A percentile compares a stretch with the other conserved stretches of the same genome.
phyloP scores from a whole-genome alignment of 306 rosid genomes.

The Acacia acuminata region DNA sequence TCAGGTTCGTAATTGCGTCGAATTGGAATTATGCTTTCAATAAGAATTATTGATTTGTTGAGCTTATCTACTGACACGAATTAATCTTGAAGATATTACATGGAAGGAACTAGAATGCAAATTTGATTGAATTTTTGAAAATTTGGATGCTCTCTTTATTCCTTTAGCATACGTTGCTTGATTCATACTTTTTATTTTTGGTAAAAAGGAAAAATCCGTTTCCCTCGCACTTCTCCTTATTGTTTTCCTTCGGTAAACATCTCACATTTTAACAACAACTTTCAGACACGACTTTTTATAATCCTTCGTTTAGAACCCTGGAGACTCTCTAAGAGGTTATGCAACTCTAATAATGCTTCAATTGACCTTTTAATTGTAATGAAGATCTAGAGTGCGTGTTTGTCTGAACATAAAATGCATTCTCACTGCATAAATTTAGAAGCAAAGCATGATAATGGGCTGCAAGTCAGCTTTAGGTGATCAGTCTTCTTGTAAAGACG shows the following conservation, averaged over 20 bases:
- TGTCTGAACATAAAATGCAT: conserved; percentile 3
- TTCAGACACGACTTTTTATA: neutral
- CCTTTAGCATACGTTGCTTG: neutral
- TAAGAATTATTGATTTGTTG: conserved; percentile 22
- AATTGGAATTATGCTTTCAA: conserved; percentile 18
- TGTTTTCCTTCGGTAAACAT: neutral
- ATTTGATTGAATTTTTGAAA: neutral
- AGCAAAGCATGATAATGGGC: neutral
- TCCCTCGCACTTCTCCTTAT: neutral
- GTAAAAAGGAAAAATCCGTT: neutral
- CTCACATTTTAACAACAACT: conserved; percentile 2
- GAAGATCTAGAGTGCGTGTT: neutral
- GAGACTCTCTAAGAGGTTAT: neutral
- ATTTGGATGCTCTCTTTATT: neutral
- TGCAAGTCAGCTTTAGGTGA: neutral
- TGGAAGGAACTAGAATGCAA: neutral
- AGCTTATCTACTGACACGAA: neutral
- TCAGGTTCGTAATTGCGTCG: conserved; percentile 32
- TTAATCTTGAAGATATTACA: neutral
- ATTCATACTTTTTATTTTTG: neutral
- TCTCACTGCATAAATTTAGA: neutral
- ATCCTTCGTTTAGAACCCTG: neutral
- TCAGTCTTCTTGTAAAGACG: neutral
- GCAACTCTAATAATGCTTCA: neutral
- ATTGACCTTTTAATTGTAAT: neutral